Base-by-base conservation (phyloP, 2,329 filamentous ascomycete genomes). In the Diaporthe aspalathi region DNA sequence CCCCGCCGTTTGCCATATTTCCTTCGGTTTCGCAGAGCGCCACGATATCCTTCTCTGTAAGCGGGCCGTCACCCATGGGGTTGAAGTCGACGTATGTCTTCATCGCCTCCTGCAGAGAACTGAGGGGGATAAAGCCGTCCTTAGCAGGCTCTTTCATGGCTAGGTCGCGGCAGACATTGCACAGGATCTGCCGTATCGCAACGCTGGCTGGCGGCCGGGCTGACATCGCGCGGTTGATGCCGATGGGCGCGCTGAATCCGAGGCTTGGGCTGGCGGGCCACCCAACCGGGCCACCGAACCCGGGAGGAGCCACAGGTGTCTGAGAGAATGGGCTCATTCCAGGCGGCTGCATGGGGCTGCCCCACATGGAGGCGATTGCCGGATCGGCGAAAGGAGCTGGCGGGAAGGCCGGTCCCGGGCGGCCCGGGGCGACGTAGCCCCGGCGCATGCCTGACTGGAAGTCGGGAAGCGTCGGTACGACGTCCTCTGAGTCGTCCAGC, bases 11-110 rank as follows among this genome's bases (percentile, higher is more conserved):
- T 72, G 91, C 90, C 2, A 84, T 79, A 76, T 92, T 97, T 70
- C 96, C 96, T 79, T 97, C 94, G 0, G 95, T 97, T 77, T 98
- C 95, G 80, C 93, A 96, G 71, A 97, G 92, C 70, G 93, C 90
- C 49, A 95, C 86, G 76, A 98, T 86, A 77, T 98, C 95, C 32
- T 86, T 77, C 84, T 90, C 80, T 74, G 85, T 80, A 84, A 89
- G 76, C 3, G 80, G 76, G 8, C 81, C 71, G 52, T 73, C 72
- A 12, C 68, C 70, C 80, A 20, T 80, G 76, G 32, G 88, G 68
- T 85, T 85, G 43, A 84, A 83, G 68, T 91, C 90, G 38, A 93
- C 85, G 68, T 89, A 87, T 12, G 91, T 88, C 75, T 94, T 91
- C 77, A 94, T 86, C 24, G 86, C 83, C 32, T 88, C 85, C 45